Base-by-base conservation (phyloP, 805 yeast species). In the Schwanniomyces occidentalis region DNA sequence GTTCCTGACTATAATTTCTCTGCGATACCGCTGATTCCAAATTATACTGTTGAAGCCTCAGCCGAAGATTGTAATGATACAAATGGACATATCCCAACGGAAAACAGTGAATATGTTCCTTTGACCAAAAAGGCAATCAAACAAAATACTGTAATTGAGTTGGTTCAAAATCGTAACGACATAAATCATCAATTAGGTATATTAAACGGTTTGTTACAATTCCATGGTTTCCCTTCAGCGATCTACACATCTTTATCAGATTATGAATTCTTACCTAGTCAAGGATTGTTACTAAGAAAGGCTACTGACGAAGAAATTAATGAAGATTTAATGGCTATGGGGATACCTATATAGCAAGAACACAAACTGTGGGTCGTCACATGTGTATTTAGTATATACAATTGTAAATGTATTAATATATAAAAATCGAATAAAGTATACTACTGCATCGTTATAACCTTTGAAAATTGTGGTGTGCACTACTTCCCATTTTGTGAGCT, bases 191-290 rank as follows among this genome's bases (percentile, higher is more conserved):
- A 90, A 57, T 60, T 90, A 28, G 82, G 93, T 27, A 68, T 76
- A 17, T 64, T 90, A 42, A 73, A 77, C 33, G 93, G 93, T 3
- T 59, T 90, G 31, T 63, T 78, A 23, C 70, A 74, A 46, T 79
- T 76, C 52, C 78, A 77, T 49, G 88, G 93, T 4, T 80, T 89
- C 52, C 96, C 98, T 2, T 89, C 95, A 2, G 91, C 78, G 3
- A 50, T 65, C 21, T 55, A 91, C 24, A 71, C 73, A 20, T 63
- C 58, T 8, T 44, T 52, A 29, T 37, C 47, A n/a, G 64, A 56
- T 16, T 50, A 48, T 15, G 20, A 24, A n/a, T 16, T 38, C 10
- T 41, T 35, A 12, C 46, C 45, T 3, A 48, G 45, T 16, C 54
- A 54, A n/a, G 71, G 65, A 40, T 49, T 65, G 4, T 49, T 68